These are phyloP conservation scores for Aureobasidium sp. DNA, from an alignment of 2,329 filamentous ascomycete species.

Conservation along the genomic window DNA sequence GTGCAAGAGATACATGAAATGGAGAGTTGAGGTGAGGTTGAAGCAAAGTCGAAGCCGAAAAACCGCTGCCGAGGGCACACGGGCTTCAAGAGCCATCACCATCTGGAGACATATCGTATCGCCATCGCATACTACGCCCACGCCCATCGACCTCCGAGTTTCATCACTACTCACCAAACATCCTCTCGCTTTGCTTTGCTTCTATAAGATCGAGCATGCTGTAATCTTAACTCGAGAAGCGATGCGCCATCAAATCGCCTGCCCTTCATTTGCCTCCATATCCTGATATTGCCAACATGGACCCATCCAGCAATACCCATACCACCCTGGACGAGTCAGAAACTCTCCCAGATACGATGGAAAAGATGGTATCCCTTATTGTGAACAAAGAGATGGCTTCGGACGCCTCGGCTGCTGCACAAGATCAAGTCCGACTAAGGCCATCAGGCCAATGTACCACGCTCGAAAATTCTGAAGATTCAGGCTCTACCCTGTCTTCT, in stretches of 20 bases:
- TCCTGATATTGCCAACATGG: conserved; percentile 12
- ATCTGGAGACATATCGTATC: not conserved
- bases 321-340: not conserved
- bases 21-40: conserved; percentile 11
- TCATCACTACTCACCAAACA: not conserved
- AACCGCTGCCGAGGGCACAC: conserved; percentile 1
- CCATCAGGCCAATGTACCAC: not conserved
- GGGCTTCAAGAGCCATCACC: conserved; percentile 1
- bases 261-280: conserved; percentile 7
- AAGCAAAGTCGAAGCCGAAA: conserved; percentile 13
- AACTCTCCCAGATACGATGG: not conserved
- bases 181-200: not conserved
- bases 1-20: not conserved
- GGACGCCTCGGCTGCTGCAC: not conserved
- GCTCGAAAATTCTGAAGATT: conserved; percentile 8
- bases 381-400: not conserved
- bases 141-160: not conserved
- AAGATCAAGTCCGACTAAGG: not conserved
- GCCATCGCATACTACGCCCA: not conserved
- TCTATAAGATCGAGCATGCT: not conserved
- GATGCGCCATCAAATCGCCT: conserved; percentile 1
- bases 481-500: conserved; percentile 13
- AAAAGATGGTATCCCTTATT: not conserved
- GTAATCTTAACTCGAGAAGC: not conserved
- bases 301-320: not conserved